These are phyloP conservation scores for Micractinium sp. DNA, from an alignment of 139 green algal species.

Conservation along the genomic window DNA sequence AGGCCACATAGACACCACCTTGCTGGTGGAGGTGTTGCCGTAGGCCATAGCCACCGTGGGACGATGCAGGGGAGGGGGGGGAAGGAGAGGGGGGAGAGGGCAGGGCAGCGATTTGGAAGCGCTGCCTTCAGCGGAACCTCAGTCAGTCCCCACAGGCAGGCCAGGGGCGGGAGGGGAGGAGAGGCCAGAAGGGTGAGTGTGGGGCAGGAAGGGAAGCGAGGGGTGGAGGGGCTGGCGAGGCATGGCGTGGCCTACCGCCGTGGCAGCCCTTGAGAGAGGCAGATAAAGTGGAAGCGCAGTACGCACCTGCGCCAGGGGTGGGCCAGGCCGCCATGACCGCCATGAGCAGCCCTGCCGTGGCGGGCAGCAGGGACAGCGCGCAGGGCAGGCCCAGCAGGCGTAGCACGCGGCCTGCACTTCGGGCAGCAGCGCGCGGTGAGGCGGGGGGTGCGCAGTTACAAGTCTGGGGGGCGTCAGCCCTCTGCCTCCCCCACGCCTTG, in stretches of 20 bases:
- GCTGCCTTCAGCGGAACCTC: too few species aligned
- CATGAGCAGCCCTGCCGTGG: slow-evolving; percentile 39
- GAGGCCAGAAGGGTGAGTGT: not conserved
- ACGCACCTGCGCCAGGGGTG: not conserved
- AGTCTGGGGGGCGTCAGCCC: not conserved
- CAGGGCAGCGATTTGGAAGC: too few species aligned
- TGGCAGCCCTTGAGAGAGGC: too few species aligned
- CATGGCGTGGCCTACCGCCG: not conserved
- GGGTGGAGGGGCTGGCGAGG: not conserved
- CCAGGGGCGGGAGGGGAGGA: too few species aligned
- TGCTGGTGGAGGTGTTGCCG: too few species aligned
- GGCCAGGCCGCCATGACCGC: slow-evolving; percentile 37
- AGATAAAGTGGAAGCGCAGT: too few species aligned
- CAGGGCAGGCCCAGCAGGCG: slow-evolving; percentile 26
- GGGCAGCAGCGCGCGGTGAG: not conserved
- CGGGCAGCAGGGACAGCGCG: slow-evolving; percentile 33
- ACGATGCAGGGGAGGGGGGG: too few species aligned
- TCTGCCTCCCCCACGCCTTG: too few species aligned
- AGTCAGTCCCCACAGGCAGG: too few species aligned
- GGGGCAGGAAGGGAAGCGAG: not conserved
- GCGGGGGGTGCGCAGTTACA: not conserved
- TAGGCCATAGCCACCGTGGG: too few species aligned
- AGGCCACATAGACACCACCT: too few species aligned
- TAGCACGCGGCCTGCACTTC: slow-evolving; percentile 48
- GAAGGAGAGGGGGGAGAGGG: too few species aligned